Evolutionary conservation across 305 asterid species (phyloP).

Genomic region (Fraxinus nigra): DNA sequence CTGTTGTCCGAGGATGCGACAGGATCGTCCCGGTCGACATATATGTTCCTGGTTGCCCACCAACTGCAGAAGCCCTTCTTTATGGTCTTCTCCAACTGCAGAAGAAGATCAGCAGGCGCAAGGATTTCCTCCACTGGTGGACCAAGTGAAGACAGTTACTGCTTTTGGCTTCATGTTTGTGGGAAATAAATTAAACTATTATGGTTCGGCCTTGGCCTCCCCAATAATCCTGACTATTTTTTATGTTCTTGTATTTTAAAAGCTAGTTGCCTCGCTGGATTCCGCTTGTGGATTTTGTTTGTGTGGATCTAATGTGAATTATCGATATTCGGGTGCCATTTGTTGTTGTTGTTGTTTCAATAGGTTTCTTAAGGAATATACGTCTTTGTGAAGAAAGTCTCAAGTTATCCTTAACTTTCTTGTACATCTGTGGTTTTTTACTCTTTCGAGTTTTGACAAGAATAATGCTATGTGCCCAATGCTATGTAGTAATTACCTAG

Average conservation of each 20-base stretch:
- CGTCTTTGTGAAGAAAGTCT: background rate
- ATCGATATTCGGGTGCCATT: background rate
- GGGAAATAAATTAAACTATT: slow-evolving; percentile 24
- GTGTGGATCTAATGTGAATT: background rate
- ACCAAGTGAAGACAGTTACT: slow-evolving; percentile 34
- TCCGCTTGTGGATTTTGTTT: background rate
- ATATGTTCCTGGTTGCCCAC: slow-evolving; percentile 73
- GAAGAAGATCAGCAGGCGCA: slow-evolving; percentile 67
- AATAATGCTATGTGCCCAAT: no score
- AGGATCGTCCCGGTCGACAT: slow-evolving; percentile 70
- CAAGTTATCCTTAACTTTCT: background rate
- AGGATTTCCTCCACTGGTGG: slow-evolving; percentile 74
- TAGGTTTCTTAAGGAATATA: background rate
- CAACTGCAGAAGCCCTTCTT: slow-evolving; percentile 67
- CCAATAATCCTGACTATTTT: background rate
- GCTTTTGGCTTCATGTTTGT: slow-evolving; percentile 21
- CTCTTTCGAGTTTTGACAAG: background rate
- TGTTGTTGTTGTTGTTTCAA: background rate
- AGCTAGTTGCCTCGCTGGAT: background rate
- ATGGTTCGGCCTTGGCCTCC: background rate
- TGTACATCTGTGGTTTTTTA: background rate
- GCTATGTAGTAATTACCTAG: background rate
- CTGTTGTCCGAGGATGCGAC: slow-evolving; percentile 70
- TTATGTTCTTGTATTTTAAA: background rate
- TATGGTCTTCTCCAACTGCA: slow-evolving; percentile 60